These are phyloP conservation scores for Fusarium anthophilum DNA, from an alignment of 2,329 filamentous ascomycete species.

Conservation along the genomic window DNA sequence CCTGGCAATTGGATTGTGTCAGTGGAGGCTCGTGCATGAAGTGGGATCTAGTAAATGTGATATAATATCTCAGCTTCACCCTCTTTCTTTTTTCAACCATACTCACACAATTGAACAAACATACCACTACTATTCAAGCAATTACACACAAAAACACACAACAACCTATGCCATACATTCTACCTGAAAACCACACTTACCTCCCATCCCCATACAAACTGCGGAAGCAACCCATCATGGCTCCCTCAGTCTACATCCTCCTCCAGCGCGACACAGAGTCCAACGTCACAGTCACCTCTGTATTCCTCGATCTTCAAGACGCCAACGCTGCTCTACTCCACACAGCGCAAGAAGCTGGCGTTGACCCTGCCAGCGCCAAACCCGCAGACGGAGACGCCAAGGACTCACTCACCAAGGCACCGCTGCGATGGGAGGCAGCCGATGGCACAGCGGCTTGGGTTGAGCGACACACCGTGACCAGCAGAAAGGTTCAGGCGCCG, in stretches of 20 bases:
- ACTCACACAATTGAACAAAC: conserved; percentile 1
- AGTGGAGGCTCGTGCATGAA: conserved; percentile 19
- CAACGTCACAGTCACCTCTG: conserved; percentile 43
- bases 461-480: conserved; percentile 47
- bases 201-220: conserved; percentile 14
- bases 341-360: conserved; percentile 42
- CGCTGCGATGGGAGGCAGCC: conserved; percentile 48
- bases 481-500: conserved; percentile 20
- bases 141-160: background rate
- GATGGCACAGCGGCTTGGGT: conserved; percentile 52
- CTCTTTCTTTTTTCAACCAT: conserved; percentile 3
- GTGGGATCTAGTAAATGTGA: conserved; percentile 36
- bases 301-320: conserved; percentile 48
- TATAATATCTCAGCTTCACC: conserved; percentile 31
- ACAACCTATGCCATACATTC: conserved; percentile 10
- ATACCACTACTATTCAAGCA: background rate
- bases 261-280: conserved; percentile 44
- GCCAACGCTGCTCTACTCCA: conserved; percentile 49
- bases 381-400: conserved; percentile 17
- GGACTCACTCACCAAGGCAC: conserved; percentile 37
- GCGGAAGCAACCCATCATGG: conserved; percentile 31
- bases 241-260: conserved; percentile 47
- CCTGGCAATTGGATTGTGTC: conserved; percentile 28
- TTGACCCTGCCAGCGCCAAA: conserved; percentile 33
- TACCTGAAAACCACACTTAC: conserved; percentile 4